Base-by-base conservation (phyloP, 371 early-diverging fungal species). In the Dichotomocladium elegans region DNA sequence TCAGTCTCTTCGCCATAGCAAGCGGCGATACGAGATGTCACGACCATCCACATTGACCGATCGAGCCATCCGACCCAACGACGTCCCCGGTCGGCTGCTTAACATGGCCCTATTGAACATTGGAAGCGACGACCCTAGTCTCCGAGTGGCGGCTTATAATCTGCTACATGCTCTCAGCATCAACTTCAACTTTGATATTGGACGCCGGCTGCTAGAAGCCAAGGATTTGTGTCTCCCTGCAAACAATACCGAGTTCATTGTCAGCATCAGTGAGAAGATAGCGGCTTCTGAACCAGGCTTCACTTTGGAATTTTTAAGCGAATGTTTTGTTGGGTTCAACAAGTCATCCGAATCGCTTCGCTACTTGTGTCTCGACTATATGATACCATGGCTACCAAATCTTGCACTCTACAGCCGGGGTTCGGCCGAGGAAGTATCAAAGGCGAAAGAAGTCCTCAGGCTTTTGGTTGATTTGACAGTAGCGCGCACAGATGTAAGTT, bases 101-200 rank as follows among this genome's bases (percentile, higher is more conserved):
- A 95, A 94, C 55, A 93, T 95, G 84, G 92, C 95, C 9, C 61
- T 96, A 51, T 70, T 93, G 27, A 94, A 94, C 58, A 76, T 92
- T 31, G 92, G 91, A 0, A 89, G 90, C 40, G 86, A 85, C 14
- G 93, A 94, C 57, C 81, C 92, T 4, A 82, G 77, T 31, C 66
- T 96, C 26, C 74, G 96, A 14, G 67, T 90, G 31, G 87, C 94
- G 28, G 88, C 93, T 0, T 96, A 95, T 66, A 91, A 94, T 60
- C 70, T 96, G 60, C 72, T 95, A 22, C 88, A 86, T 53, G 85
- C 94, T 3, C 70, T 95, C 0, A 83, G 88, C 33, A 74, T 81
- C 11, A 88, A 87, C n/a, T 96, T 95, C 65, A 83, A 83, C 42
- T 88, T 94, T 76, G 87, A 90, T 53, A 86, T 90, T 4, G 90